Base-by-base conservation (phyloP, 139 green algal genomes). In the Coccomyxa sp. region DNA sequence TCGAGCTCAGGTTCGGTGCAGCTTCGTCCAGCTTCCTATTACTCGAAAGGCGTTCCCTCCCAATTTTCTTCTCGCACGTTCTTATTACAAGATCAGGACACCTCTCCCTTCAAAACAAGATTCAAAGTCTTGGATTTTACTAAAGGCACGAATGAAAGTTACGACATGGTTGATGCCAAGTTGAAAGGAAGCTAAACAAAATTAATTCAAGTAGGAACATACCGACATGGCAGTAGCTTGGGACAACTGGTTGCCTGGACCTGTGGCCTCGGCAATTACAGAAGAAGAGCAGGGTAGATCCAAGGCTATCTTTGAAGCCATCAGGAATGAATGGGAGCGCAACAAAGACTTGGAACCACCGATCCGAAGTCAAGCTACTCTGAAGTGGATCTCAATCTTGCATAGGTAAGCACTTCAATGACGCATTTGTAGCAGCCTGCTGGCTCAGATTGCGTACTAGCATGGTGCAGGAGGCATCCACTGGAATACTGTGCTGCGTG, bases 211-310 rank as follows among this genome's bases (percentile, higher is more conserved):
- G 66, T 10, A 74, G 66, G 23, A 27, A 74, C 23, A 74, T 9
- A 23, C 66, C 23, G 66, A 23, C 21, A 27, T 27, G 66, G 23
- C 21, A 23, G 66, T 27, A 13, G 66, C 66, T 30, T 23, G 66
- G 30, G 15, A n/a, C 31, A 18, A 60, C 30, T 92, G 89, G 89
- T 86, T 92, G 28, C 89, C 89, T 3, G 79, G 80, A n/a, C 78
- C 79, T 31, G 38, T 88, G 59, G 88, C 84, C 15, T 32, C 80
- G 14, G 23, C 85, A 21, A 81, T 78, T 0, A 23, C 12, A 10
- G 45, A 60, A 81, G 79, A 92, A 60, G 92, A 95, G 80, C 87
- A 88, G 0, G 10, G 45, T 51, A 85, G 88, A 15, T 93, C 93
- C 76, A 63, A 32, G 14, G 87, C 83, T 4, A 67, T 92, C 18